phyloP scores from a whole-genome alignment of 192 early-diverging fungal species.

The Umbelopsis vinacea region DNA sequence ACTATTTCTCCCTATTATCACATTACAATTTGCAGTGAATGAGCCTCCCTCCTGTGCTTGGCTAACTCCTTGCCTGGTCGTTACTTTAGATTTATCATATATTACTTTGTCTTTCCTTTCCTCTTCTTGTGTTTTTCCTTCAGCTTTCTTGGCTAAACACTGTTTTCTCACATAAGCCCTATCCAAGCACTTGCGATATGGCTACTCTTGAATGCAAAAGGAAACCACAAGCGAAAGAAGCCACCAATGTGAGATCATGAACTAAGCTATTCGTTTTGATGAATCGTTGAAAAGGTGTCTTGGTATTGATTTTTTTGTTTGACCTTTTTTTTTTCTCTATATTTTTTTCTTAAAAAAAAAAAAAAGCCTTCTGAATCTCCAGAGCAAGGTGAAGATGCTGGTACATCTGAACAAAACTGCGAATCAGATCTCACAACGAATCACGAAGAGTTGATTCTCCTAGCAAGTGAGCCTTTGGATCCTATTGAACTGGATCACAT shows the following conservation, averaged over 20 bases:
- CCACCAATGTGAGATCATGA: background rate
- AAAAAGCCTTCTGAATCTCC: too few relatives aligned
- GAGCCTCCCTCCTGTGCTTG: background rate
- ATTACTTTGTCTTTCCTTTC: background rate
- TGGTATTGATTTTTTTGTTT: background rate
- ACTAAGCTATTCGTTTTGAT: background rate
- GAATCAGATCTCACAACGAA: background rate
- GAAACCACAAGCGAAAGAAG: background rate
- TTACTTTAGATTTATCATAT: background rate
- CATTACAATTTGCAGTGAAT: background rate
- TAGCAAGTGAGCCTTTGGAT: conserved; percentile 14
- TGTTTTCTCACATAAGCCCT: background rate
- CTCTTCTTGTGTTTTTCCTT: background rate
- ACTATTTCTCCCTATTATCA: background rate
- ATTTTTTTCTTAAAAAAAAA: too few relatives aligned
- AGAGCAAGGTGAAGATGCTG: background rate
- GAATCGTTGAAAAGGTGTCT: background rate
- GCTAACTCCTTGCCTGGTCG: conserved; percentile 7
- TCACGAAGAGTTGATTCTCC: background rate
- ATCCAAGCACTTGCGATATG: background rate
- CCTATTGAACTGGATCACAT: background rate
- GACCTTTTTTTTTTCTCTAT: background rate
- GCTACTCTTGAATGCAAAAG: background rate
- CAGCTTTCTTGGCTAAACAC: background rate
- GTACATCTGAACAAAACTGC: background rate